A percentile compares a stretch with the other conserved stretches of the same genome.
Evolutionary conservation across 306 rosid species (phyloP).

Genomic region (Cicer pinnatifidum): DNA sequence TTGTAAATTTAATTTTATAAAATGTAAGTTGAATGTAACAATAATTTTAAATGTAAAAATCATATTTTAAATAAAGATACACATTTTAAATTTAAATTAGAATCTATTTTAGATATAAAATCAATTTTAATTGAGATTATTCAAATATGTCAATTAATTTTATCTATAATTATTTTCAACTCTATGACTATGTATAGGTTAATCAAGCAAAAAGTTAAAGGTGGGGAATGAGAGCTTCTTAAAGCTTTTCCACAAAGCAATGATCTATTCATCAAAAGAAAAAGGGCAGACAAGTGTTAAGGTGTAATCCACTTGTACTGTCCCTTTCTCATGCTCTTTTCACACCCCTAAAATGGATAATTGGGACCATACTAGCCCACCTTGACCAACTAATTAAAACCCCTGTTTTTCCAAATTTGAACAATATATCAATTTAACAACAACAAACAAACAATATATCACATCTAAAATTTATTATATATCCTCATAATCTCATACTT

Average conservation of each 20-base stretch:
- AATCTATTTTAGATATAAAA: too few species aligned
- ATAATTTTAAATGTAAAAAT: too few species aligned
- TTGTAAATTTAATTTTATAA: too few species aligned
- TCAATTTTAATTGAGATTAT: too few species aligned
- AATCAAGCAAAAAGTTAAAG: background rate
- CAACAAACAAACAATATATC: background rate
- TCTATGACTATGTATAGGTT: too few species aligned
- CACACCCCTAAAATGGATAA: background rate
- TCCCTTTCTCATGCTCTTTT: background rate
- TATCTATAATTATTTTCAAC: too few species aligned
- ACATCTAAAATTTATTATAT: background rate
- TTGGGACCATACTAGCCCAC: background rate
- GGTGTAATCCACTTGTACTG: background rate
- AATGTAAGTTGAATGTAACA: too few species aligned
- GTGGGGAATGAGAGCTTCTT: background rate
- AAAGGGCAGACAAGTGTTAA: slow-evolving; percentile 20
- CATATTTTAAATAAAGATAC: too few species aligned
- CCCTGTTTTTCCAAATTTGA: background rate
- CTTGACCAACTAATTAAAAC: background rate
- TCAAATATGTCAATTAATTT: too few species aligned
- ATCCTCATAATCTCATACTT: background rate
- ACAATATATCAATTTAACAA: background rate
- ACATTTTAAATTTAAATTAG: too few species aligned
- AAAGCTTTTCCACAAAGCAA: background rate
- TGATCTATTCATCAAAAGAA: background rate